Base-by-base conservation (phyloP, 2,329 filamentous ascomycete species). In the Fusarium hainanense region DNA sequence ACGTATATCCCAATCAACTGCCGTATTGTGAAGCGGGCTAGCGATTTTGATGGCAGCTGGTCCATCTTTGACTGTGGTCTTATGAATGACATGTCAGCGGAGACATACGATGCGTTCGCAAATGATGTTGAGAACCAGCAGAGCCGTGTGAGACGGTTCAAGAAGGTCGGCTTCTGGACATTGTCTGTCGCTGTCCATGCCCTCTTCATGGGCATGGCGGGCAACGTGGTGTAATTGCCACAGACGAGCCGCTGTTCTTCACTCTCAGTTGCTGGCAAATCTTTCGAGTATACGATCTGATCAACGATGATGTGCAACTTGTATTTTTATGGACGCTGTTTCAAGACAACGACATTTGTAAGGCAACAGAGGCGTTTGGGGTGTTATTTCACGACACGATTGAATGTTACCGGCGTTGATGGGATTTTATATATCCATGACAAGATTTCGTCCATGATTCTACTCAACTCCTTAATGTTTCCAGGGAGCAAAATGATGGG, bases 161-260 rank as follows among this genome's bases (percentile, higher is more conserved):
- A 94, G 79, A 97, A 98, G 81, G 96, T 97, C 28, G 96, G 96
- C 32, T 90, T 98, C 75, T 99, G 96, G 96, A 97, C 94, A 5
- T 85, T 98, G 58, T 94, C 95, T 74, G 84, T 99, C 60, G 93
- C 95, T 9, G 92, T 95, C 10, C 96, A 99, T 78, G 96, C 95
- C 5, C 87, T 99, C 37, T 96, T 98, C 77, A 92, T 98, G 82
- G 96, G 96, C 12, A 92, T 98, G 85, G 95, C 94, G 7, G 95
- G 95, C 18, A 96, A 94, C 70, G 83, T 90, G 64, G 85, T 89
- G 52, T 89, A 73, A 34, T 49, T 56, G 12, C 13, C 20, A 18
- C 27, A 32, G 37, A 20, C 18, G 9, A 37, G 32, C 28, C 51
- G 44, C 48, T 41, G 62, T 63, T 63, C 49, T 54, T 71, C 52